phyloP scores from a whole-genome alignment of 495 filamentous ascomycete genomes.

The Neurospora sp. region DNA sequence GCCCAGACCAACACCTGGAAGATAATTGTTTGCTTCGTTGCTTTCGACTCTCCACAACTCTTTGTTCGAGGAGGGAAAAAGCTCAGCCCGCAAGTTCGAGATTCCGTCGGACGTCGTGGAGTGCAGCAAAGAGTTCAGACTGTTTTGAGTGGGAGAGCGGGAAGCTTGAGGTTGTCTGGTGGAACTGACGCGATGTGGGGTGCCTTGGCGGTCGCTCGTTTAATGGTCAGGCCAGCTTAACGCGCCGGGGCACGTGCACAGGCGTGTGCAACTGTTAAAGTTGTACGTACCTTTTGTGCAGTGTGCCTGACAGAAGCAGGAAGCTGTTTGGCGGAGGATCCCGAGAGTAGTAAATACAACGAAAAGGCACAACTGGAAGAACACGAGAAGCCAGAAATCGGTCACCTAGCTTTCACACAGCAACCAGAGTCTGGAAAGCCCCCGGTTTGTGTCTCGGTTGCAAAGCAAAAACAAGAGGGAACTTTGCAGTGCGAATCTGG shows the following conservation, averaged over 20 bases:
- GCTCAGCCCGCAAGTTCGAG: not conserved
- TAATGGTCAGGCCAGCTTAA: not conserved
- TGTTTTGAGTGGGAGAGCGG: not conserved
- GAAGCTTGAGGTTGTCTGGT: not conserved
- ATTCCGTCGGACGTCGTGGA: not conserved
- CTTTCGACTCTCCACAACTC: not conserved
- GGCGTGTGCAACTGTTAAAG: not conserved
- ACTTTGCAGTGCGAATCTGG: not conserved
- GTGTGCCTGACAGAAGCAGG: not conserved
- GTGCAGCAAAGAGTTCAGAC: not conserved
- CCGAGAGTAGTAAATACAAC: not conserved
- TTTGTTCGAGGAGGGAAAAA: not conserved
- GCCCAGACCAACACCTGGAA: not conserved
- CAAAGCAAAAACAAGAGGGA: not conserved
- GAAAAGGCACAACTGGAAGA: not conserved
- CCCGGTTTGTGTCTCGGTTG: not conserved
- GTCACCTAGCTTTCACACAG: not conserved
- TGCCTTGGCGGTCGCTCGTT: not conserved
- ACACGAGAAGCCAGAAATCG: constrained; percentile 5
- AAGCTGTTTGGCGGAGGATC: not conserved
- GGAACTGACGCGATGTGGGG: not conserved
- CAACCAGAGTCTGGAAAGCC: not conserved
- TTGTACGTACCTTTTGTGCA: not conserved
- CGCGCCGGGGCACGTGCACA: not conserved
- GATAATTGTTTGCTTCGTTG: not conserved